phyloP scores from a whole-genome alignment of 2,329 filamentous ascomycete species.

The Fusarium floridanum region DNA sequence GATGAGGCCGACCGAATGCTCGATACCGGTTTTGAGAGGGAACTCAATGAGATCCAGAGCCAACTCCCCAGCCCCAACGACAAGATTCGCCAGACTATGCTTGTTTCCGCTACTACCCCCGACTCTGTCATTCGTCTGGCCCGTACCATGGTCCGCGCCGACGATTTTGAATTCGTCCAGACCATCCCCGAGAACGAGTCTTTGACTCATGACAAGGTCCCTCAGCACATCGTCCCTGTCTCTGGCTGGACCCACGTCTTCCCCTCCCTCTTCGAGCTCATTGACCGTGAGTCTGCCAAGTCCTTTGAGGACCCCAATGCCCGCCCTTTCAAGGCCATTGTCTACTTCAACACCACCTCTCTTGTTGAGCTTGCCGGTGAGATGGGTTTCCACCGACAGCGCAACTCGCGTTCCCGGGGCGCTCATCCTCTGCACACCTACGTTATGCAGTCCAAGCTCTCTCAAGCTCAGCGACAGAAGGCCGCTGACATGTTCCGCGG shows the following conservation, averaged over 20 bases:
- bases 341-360: slow-evolving; percentile 87
- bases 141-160: slow-evolving; percentile 79
- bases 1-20: slow-evolving; percentile 99
- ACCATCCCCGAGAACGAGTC: slow-evolving; percentile 86
- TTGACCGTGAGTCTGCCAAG: slow-evolving; percentile 69
- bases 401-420: slow-evolving; percentile 55
- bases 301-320: slow-evolving; percentile 54
- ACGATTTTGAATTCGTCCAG: slow-evolving; percentile 88
- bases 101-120: slow-evolving; percentile 96
- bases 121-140: slow-evolving; percentile 85
- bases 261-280: slow-evolving; percentile 82
- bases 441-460: slow-evolving; percentile 82
- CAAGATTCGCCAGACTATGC: slow-evolving; percentile 86
- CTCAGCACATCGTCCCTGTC: slow-evolving; percentile 80
- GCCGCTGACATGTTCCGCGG: slow-evolving; percentile 79
- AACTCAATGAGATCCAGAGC: slow-evolving; percentile 71
- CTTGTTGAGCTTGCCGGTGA: slow-evolving; percentile 75
- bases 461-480: slow-evolving; percentile 76
- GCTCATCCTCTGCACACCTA: slow-evolving; percentile 56
- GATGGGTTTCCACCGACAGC: slow-evolving; percentile 59
- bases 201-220: slow-evolving; percentile 86
- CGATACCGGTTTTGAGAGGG: slow-evolving; percentile 86
- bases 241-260: slow-evolving; percentile 80
- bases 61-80: slow-evolving; percentile 72
- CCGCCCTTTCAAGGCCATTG: slow-evolving; percentile 91